Base-by-base conservation (phyloP, 768 basidiomycete species). In the Suillus bovinus region DNA sequence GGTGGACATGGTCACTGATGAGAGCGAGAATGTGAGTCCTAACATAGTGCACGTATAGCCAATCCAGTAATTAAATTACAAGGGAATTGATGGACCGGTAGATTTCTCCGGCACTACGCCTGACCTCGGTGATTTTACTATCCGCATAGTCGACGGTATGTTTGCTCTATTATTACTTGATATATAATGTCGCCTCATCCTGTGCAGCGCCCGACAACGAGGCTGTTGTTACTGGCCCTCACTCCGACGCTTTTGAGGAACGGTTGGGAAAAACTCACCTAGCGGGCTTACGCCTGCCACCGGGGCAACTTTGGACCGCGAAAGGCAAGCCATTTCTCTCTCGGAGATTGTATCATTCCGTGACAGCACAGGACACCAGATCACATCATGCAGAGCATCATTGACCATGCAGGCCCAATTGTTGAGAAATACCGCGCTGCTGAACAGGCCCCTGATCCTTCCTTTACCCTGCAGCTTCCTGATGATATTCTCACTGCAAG, bases 241-340 rank as follows among this genome's bases (percentile, higher is more conserved):
- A 88, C 70, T 79, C 83, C 1, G 75, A 84, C 46, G 77, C 72
- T 3, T 94, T 94, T 70, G 69, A 77, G 44, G 73, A 86, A 17
- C 82, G 84, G 29, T 76, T 89, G 38, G 91, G 88, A 34, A 90
- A 85, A 74, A 89, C 91, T 0, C 86, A 89, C 59, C 90, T 83
- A 67, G 62, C 86, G 0, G 93, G 93, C 3, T 80, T 84, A 31
- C 82, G 83, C 20, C 77, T 89, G 14, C 78, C 82, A 8, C 71
- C 82, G 5, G 90, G 87, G 16, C 79, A 82, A 24, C 77, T 93
- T n/a, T 96, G 94, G 94, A 81, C 87, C 77, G 93, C 92, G 3
- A 91, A 89, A 80, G 90, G 94, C 90, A 64, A 24, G 70, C 59
- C 14, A n/a, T 49, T 13, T n/a, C 29, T 52, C 2, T 60, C 52